A percentile compares a stretch with the other conserved stretches of the same genome.
Evolutionary conservation across 805 yeast species (phyloP).

Genomic region (Priceomyces medius): DNA sequence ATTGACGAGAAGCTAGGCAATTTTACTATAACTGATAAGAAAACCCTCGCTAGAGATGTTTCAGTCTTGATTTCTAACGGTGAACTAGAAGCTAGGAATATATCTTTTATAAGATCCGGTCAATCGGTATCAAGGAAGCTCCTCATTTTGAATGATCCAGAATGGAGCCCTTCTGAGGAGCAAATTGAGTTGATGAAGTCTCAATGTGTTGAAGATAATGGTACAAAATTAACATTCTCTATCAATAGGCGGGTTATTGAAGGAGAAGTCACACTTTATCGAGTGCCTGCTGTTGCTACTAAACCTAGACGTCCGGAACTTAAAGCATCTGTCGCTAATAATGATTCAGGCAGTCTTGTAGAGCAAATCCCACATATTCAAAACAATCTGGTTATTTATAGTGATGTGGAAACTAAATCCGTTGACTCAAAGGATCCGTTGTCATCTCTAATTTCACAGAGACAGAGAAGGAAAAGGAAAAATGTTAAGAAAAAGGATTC

Average conservation of each 20-base stretch:
- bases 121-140: conserved; percentile 28
- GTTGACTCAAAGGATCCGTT: conserved; percentile 9
- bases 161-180: conserved; percentile 25
- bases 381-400: not conserved
- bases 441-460: conserved; percentile 12
- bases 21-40: conserved; percentile 33
- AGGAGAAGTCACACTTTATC: conserved; percentile 25
- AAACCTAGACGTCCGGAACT: not conserved
- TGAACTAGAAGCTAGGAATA: conserved; percentile 22
- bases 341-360: not conserved
- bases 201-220: conserved; percentile 26
- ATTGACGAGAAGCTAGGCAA: conserved; percentile 30
- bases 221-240: conserved; percentile 14
- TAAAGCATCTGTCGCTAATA: not conserved
- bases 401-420: conserved; percentile 1
- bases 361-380: not conserved
- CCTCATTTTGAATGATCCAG: conserved; percentile 29
- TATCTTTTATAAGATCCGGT: conserved; percentile 26
- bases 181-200: conserved; percentile 25
- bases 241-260: conserved; percentile 23
- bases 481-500: conserved; percentile 6
- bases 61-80: conserved; percentile 22
- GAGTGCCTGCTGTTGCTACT: not conserved
- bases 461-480: conserved; percentile 13
- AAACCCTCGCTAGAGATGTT: conserved; percentile 41